Evolutionary conservation across 345 rosid genomes (phyloP), one percentile per base, ranked within the genome.

Genomic region (Adansonia digitata): DNA sequence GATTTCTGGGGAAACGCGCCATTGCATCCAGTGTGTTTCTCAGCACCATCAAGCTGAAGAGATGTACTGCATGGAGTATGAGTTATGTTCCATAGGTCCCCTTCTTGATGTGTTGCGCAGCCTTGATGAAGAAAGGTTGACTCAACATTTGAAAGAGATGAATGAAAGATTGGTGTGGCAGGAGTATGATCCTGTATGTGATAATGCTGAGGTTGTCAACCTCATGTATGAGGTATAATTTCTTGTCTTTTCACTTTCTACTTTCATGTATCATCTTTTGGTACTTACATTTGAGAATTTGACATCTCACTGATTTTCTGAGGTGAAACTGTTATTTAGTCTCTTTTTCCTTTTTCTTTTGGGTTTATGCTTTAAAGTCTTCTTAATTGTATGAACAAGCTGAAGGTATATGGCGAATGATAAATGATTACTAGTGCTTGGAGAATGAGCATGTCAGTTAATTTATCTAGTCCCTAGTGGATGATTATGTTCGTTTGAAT

Each of bases 11-110:
- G 98, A 94, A 79, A 86, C 86, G 95, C 84, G 84, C 55, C 82
- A 72, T 40, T 95, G 99, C 77, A 82, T 92, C 17, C 94, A 89
- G 15, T 95, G 98, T 76, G 82, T 93, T 80, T 91, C 87, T 77
- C 98, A 95, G 87, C 98, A 95, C 68, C 96, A 95, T 81, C 97
- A 91, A 82, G 90, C 97, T 56, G 92, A 88, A 64, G 91, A 89
- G 82, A 89, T 85, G 89, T 95, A 88, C 78, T 79, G 73, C 39
- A 69, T 5, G 76, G 97, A 95, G 87, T 95, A 88, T 34, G 98
- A 95, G 82, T 77, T 74, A 42, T 75, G 80, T 77, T 85, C 92
- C 62, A 86, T 93, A 52, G 96, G 92, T 74, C 99, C 94, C 42
- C 90, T 95, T 46, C 99, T 95, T 70, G 84, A 74, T 13, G 97